These are phyloP conservation scores for Nicotiana attenuata DNA, from an alignment of 257 asterid genomes.

Conservation along the genomic window DNA sequence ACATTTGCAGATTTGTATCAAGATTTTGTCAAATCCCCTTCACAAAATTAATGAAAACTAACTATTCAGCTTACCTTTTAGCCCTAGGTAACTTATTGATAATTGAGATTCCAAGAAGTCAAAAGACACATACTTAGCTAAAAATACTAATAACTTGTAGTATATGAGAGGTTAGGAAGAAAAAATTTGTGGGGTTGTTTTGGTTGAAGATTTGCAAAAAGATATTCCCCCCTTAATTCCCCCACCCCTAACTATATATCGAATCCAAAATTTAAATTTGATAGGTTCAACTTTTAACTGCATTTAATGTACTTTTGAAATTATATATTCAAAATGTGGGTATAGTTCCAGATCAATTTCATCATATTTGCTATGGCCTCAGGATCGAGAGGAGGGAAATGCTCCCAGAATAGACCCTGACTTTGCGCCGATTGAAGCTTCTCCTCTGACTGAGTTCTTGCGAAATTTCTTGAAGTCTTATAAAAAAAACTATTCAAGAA, in stretches of 20 bases:
- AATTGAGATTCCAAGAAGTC: slow-evolving; percentile 4
- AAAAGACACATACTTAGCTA: neutral
- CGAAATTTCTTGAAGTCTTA: too few relatives aligned
- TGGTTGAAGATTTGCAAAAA: neutral
- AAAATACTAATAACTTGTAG: neutral
- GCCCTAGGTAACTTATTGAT: neutral
- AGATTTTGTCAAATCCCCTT: neutral
- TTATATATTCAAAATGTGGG: too few relatives aligned
- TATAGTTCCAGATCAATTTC: too few relatives aligned
- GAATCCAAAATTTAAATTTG: too few relatives aligned
- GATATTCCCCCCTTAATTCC: neutral
- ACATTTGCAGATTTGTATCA: neutral
- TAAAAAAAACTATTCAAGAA: too few relatives aligned
- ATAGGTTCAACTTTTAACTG: too few relatives aligned
- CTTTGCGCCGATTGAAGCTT: too few relatives aligned
- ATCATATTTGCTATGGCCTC: too few relatives aligned
- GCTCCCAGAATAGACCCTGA: too few relatives aligned
- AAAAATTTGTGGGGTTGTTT: neutral
- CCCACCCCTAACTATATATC: neutral
- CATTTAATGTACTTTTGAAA: too few relatives aligned
- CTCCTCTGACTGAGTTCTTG: too few relatives aligned
- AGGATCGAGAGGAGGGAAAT: too few relatives aligned
- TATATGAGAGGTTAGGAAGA: neutral
- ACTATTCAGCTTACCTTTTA: neutral
- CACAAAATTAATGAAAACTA: neutral